Evolutionary conservation across 192 early-diverging fungal species (phyloP), one percentile per base, ranked within the genome.

Genomic region (Gamsiella multidivaricata): DNA sequence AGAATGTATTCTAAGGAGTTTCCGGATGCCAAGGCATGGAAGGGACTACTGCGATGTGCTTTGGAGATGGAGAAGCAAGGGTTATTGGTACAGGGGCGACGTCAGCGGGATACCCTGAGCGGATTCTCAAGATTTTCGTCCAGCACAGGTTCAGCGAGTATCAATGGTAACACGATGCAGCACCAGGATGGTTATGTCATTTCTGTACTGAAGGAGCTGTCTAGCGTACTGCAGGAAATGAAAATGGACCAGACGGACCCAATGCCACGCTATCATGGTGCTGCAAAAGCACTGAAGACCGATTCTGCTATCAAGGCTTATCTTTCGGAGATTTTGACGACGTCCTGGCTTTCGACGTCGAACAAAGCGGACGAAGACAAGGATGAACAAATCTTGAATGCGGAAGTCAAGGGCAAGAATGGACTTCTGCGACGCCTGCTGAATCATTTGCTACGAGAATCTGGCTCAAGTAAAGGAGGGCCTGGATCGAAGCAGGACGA

Each of bases 11-110:
- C 59, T 5, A 61, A 61, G 7, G 43, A 62, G 25, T 50, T 60
- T 10, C 63, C 65, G 1, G 74, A 78, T 42, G 74, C 65, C 20
- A 78, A 78, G 45, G 66, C 74, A 4, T 78, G 74, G 74, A 78
- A 78, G 43, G 74, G 74, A 12, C 26, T 78, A 18, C 22, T 78
- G 22, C 47, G 66, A 32, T 66, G 64, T 23, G 72, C 72, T 3
- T 18, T 76, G 52, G 65, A 76, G 7, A 10, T 67, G 42, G 65
- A 76, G 34, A 34, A 33, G 37, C 31, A 33, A 28, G 5, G 20
- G 11, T 43, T 36, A 29, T 17, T 22, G 32, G 29, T 4, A 56
- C 20, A 14, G 8, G 28, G 47, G 37, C 49, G n/a, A 22, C 61
- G 33, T 22, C 5, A 17, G 2, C 36, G 0, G 3, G 11, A 22